These are phyloP conservation scores for Trypanosoma mega DNA, from an alignment of 208 protist species.

Conservation along the genomic window DNA sequence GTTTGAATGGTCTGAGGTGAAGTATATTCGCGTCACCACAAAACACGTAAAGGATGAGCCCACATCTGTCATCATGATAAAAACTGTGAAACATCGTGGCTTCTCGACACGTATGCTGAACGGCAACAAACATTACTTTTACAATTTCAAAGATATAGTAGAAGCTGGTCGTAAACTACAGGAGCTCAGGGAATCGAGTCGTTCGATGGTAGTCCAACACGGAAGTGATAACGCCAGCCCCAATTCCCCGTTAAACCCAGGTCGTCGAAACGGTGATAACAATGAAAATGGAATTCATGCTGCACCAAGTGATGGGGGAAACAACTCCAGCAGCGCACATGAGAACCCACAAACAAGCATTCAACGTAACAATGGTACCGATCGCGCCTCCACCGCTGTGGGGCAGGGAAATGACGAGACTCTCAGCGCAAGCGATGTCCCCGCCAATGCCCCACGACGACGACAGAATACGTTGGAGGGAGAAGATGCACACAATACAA, in stretches of 20 bases:
- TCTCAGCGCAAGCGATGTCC: too few relatives aligned
- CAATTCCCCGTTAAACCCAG: background rate
- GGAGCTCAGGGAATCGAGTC: conserved; percentile 14
- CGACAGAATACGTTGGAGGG: too few relatives aligned
- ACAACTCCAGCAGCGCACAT: too few relatives aligned
- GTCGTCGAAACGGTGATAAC: too few relatives aligned
- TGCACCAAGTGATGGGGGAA: too few relatives aligned
- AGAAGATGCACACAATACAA: too few relatives aligned
- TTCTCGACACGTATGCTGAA: conserved; percentile 13
- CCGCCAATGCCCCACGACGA: too few relatives aligned
- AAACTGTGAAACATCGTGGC: conserved; percentile 18
- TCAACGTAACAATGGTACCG: too few relatives aligned
- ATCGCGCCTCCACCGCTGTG: too few relatives aligned
- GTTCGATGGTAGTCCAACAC: background rate
- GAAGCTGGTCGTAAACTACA: conserved; percentile 44
- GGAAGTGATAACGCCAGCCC: background rate
- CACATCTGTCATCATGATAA: conserved; percentile 67
- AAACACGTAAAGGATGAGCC: conserved; percentile 73
- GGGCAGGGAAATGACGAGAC: too few relatives aligned
- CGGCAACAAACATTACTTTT: conserved; percentile 68
- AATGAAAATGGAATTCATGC: too few relatives aligned
- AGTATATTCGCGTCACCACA: conserved; percentile 55
- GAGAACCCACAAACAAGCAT: too few relatives aligned
- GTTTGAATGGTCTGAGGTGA: conserved; percentile 65
- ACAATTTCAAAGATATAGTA: conserved; percentile 78